Percentiles rank a stretch among this genome's conserved stretches.
Conservation (phyloP, 768 basidiomycete species). For the Tulasnella sp. region DNA sequence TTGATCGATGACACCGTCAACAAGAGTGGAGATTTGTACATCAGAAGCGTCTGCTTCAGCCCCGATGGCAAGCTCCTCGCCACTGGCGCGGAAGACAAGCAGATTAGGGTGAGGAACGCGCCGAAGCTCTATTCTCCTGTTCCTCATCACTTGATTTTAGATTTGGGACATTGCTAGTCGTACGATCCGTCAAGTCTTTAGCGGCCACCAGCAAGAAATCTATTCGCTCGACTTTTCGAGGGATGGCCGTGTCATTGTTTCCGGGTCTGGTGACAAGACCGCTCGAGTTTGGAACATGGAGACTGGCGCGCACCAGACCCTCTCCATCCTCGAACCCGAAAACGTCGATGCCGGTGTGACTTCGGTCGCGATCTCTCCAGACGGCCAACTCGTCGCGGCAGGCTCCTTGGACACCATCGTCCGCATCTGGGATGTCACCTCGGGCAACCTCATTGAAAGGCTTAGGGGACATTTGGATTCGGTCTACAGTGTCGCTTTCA, state of each 20-base stretch:
- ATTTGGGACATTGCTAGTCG: constrained; percentile 87
- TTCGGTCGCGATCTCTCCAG: constrained; percentile 66
- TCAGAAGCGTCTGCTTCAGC: constrained; percentile 71
- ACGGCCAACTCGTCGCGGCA: constrained; percentile 50
- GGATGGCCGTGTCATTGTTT: constrained; percentile 79
- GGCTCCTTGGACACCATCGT: constrained; percentile 53
- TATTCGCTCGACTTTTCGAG: constrained; percentile 86
- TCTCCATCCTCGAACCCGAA: constrained; percentile 43
- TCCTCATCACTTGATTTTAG: constrained; percentile 27
- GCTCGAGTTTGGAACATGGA: constrained; percentile 52
- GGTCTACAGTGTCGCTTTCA: constrained; percentile 84
- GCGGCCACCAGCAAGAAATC: constrained; percentile 87
- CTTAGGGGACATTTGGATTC: constrained; percentile 71
- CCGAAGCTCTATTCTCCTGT: background rate
- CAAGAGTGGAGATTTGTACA: constrained; percentile 77
- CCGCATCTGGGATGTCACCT: constrained; percentile 72
- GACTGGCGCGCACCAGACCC: constrained; percentile 32
- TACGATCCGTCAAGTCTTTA: constrained; percentile 66
- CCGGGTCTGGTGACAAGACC: constrained; percentile 72
- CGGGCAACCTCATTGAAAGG: constrained; percentile 57
- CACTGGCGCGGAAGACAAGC: constrained; percentile 82
- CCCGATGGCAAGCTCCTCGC: constrained; percentile 62
- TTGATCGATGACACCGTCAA: constrained; percentile 65
- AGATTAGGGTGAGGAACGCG: constrained; percentile 58
- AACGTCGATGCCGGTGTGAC: constrained; percentile 63